Evolutionary conservation across 805 yeast species (phyloP), one percentile per base, ranked within the genome.

Genomic region (Zygosaccharomyces rouxii): DNA sequence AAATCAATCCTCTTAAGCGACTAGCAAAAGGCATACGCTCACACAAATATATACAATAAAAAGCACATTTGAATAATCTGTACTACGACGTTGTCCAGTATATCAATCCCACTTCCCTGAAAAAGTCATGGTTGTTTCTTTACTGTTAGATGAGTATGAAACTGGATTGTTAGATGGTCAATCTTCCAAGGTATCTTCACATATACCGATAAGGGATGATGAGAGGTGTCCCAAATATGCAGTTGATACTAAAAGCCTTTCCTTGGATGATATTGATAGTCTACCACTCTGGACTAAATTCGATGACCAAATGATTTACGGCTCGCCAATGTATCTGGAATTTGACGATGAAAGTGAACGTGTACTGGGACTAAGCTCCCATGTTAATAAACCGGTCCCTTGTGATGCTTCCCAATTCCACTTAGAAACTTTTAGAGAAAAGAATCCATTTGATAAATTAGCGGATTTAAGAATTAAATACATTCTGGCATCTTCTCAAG

Each of bases 401-500:
- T 39, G 51, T 11, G 53, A 46, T 25, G 50, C 56, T 14, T 47
- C 52, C 13, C 48, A 46, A 29, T 41, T 47, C 22, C 46, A 51
- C 45, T 29, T 56, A 3, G 46, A 49, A 14, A 42, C 39, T 0
- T 52, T 58, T 37, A 48, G 54, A 16, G 26, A 50, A 2, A 42
- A 39, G 13, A 55, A 55, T 35, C 57, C 58, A 6, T 48, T 69
- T 29, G 46, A 46, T 1, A 23, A 44, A 7, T 38, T 61, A 10
- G 37, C 84, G 43, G 76, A 75, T 9, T 58, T 83, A 46, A 77
- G 97, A 55, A 83, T 78, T 55, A 79, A 79, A 56, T 90, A 89
- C 66, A 76, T 83, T 59, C 56, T 59, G 2, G 52, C 77, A 2
- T 86, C 96, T 0, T 52, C 77, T 23, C 98, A 90, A 67, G 74